Evolutionary conservation across 768 basidiomycete species (phyloP), one percentile per base, ranked within the genome.

Genomic region (Podaxis sp.): DNA sequence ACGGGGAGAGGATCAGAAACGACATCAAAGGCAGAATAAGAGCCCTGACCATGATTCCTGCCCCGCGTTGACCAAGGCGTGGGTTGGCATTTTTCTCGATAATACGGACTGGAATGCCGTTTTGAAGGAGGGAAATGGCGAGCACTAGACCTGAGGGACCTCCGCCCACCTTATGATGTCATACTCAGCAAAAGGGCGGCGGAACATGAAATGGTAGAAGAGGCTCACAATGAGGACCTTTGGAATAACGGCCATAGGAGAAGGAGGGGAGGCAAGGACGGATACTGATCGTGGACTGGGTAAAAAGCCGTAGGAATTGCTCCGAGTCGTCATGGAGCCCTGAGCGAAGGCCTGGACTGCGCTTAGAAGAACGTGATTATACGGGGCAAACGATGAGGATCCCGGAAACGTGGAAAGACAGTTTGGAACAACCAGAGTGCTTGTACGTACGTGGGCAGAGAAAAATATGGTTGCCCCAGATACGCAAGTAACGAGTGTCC

Each of bases 181-280:
- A 22, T 3, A 24, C 17, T 12, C 30, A 51, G 26, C 4, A n/a
- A 44, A 13, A 36, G 12, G 22, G 58, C 13, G 13, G 30, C 10
- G 24, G 48, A 7, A 37, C 30, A 38, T n/a, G 7, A 41, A 58
- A 24, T 20, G 22, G 37, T 20, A 11, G 56, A 56, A 41, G 28
- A 41, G 51, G 63, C 70, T 51, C 55, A 70, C 71, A 60, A 72
- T 69, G 58, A 70, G 64, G n/a, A 72, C 68, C 59, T 67, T 70
- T 17, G 66, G 30, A 12, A 64, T 5, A 62, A 51, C 46, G 46
- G 63, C 33, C 59, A 53, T 38, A 24, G 30, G 28, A 33, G 60
- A 36, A 37, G 41, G 36, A 17, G 37, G 60, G 55, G 22, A 55
- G 55, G 49, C 17, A 51, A 51, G 20, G 28, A 37, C 20, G 49